Evolutionary conservation across 78 protist genomes (phyloP).

Genomic region (Andalucia godoyi): DNA sequence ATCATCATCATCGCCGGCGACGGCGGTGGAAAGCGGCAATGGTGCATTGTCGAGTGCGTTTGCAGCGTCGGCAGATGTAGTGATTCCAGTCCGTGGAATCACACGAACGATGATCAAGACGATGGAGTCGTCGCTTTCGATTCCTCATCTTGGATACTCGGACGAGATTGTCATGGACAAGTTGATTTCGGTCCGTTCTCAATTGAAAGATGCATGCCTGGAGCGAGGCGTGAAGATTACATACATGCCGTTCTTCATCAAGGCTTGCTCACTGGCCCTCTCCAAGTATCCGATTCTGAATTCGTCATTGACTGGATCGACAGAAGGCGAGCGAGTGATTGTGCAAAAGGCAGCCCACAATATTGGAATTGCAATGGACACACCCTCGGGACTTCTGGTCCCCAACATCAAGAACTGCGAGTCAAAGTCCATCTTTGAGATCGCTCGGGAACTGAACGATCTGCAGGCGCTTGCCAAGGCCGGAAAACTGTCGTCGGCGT

Average conservation of each 20-base stretch:
- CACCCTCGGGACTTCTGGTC: conserved; percentile 82
- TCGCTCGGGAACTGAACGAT: conserved; percentile 78
- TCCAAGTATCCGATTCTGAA: conserved; percentile 65
- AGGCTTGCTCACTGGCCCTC: conserved; percentile 82
- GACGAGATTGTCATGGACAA: conserved; percentile 56
- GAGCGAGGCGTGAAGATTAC: conserved; percentile 45
- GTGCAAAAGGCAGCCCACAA: conserved; percentile 67
- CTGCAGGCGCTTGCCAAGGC: conserved; percentile 36
- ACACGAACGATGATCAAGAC: conserved; percentile 53
- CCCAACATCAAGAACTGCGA: conserved; percentile 85
- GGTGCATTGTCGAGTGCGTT: no score
- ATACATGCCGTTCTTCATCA: conserved; percentile 70
- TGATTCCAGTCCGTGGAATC: conserved; percentile 20
- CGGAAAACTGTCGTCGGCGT: conserved; percentile 22
- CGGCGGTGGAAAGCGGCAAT: no score
- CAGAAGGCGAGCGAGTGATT: conserved; percentile 35
- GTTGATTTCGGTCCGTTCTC: background rate
- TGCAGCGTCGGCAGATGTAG: background rate
- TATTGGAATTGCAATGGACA: conserved; percentile 90
- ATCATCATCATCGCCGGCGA: conserved; percentile 9
- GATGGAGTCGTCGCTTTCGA: conserved; percentile 52
- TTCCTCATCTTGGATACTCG: conserved; percentile 66
- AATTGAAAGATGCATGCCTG: conserved; percentile 35
- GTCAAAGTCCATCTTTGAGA: conserved; percentile 55
- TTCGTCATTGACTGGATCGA: conserved; percentile 21